Evolutionary conservation across 1,284 basidiomycete species (phyloP).

Genomic region (Leccinum angustisporum): DNA sequence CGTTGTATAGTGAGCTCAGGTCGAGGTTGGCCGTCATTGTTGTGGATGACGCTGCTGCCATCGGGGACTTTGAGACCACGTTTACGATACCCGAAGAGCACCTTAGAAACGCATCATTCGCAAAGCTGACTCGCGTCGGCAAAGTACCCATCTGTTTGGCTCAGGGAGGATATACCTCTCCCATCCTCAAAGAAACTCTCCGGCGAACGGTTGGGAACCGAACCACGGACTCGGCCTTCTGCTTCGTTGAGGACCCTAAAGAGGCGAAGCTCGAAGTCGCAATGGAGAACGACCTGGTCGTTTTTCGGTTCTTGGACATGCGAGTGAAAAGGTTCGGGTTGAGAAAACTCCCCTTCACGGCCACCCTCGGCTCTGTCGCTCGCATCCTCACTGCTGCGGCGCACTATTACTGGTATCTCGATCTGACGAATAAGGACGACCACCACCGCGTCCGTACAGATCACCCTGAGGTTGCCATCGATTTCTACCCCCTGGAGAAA

Average conservation of each 20-base stretch:
- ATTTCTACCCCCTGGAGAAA: slow-evolving; percentile 16
- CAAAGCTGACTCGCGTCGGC: slow-evolving; percentile 15
- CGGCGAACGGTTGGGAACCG: not conserved
- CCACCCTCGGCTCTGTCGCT: not conserved
- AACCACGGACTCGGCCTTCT: not conserved
- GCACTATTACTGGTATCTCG: slow-evolving; percentile 27
- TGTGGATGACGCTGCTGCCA: slow-evolving; percentile 2
- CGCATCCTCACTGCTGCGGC: slow-evolving; percentile 11
- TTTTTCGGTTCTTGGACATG: slow-evolving; percentile 15
- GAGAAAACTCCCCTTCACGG: not conserved
- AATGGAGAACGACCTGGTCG: slow-evolving; percentile 3
- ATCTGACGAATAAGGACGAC: slow-evolving; percentile 8
- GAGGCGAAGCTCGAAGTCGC: slow-evolving; percentile 14
- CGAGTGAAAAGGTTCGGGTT: slow-evolving; percentile 15
- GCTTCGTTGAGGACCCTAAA: not conserved
- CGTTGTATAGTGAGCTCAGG: slow-evolving; percentile 10
- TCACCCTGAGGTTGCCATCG: slow-evolving; percentile 3
- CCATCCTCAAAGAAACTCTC: slow-evolving; percentile 3
- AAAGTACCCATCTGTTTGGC: slow-evolving; percentile 11
- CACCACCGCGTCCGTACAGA: not conserved
- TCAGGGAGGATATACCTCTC: not conserved
- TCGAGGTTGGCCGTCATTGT: not conserved
- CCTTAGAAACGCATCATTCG: slow-evolving; percentile 1
- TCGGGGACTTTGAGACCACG: slow-evolving; percentile 20
- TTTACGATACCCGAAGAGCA: not conserved